phyloP scores from a whole-genome alignment of 441 rosid species.

The Adansonia grandidieri region DNA sequence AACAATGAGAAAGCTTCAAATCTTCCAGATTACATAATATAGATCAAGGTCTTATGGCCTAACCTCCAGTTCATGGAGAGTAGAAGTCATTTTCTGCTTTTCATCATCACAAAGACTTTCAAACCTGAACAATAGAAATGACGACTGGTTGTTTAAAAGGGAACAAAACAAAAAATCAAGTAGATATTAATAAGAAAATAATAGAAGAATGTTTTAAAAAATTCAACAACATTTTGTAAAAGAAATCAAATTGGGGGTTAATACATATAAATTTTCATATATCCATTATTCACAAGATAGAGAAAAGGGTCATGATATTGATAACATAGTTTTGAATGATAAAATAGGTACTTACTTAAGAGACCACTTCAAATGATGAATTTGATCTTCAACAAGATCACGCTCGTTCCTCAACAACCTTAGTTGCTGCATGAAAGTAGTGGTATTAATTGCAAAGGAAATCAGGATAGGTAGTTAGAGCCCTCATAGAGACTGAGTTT shows the following conservation, averaged over 20 bases:
- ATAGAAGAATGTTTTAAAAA: neutral
- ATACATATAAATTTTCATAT: neutral
- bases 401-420: constrained; percentile 76
- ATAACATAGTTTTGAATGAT: constrained; percentile 10
- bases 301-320: neutral
- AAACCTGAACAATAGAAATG: constrained; percentile 45
- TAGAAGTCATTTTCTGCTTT: constrained; percentile 47
- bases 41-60: constrained; percentile 18
- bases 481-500: neutral
- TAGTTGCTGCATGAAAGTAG: constrained; percentile 62
- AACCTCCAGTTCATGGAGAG: constrained; percentile 67
- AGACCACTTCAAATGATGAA: constrained; percentile 87
- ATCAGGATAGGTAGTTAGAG: constrained; percentile 5
- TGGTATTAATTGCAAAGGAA: constrained; percentile 3
- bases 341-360: constrained; percentile 57
- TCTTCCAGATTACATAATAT: constrained; percentile 3
- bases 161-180: neutral
- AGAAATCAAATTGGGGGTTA: neutral
- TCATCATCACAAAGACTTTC: constrained; percentile 50
- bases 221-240: neutral
- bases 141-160: neutral
- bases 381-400: constrained; percentile 83
- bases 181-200: constrained; percentile 2
- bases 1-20: constrained; percentile 16
- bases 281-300: neutral